Evolutionary conservation across 768 basidiomycete species (phyloP).

Genomic region (Tubosaeta sp.): DNA sequence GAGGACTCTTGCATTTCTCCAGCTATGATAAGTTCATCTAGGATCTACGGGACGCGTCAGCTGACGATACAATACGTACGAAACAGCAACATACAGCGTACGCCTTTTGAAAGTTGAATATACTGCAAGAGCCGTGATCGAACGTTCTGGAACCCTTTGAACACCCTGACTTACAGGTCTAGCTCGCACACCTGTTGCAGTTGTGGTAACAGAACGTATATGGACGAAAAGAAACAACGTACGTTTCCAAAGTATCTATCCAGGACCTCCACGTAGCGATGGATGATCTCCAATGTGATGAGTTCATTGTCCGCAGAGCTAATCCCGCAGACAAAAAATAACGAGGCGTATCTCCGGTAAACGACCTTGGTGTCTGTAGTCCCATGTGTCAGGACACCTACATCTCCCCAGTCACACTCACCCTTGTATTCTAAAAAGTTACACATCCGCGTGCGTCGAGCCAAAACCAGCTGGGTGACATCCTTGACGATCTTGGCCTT

Average conservation of each 20-base stretch:
- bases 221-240: constrained; percentile 9
- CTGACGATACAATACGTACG: neutral
- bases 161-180: constrained; percentile 61
- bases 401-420: constrained; percentile 31
- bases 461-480: constrained; percentile 88
- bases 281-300: constrained; percentile 86
- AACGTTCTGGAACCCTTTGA: neutral
- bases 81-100: constrained; percentile 56
- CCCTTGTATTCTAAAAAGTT: constrained; percentile 98
- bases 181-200: constrained; percentile 76
- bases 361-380: constrained; percentile 75
- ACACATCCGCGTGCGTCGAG: constrained; percentile 86
- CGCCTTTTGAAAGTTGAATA: constrained; percentile 98
- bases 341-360: constrained; percentile 90
- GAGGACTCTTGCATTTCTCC: constrained; percentile 95
- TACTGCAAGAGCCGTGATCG: constrained; percentile 44
- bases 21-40: constrained; percentile 91
- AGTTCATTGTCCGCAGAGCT: constrained; percentile 86
- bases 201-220: neutral
- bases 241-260: constrained; percentile 54
- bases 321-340: constrained; percentile 93
- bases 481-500: constrained; percentile 95
- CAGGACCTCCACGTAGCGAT: constrained; percentile 91
- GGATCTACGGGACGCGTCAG: constrained; percentile 44
- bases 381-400: neutral